These are phyloP conservation scores for Lactarius vividus DNA, from an alignment of 768 basidiomycete species.

Conservation along the genomic window DNA sequence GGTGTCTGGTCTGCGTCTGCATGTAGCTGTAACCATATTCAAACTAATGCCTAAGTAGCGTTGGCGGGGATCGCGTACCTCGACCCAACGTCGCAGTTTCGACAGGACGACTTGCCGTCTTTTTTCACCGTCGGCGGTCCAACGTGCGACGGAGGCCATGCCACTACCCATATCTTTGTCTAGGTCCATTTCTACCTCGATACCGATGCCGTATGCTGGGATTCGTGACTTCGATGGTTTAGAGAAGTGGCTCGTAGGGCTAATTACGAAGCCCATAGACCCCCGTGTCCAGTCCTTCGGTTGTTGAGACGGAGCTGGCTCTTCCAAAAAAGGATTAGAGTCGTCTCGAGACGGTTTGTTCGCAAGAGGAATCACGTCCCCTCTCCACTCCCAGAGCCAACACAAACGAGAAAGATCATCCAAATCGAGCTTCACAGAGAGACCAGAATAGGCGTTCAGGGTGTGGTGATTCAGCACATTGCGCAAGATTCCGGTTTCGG, in stretches of 20 bases:
- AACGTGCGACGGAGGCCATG: conserved; percentile 88
- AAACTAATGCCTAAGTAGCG: not conserved
- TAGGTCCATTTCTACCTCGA: conserved; percentile 83
- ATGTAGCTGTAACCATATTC: conserved; percentile 48
- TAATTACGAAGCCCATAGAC: conserved; percentile 75
- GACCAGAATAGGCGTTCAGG: conserved; percentile 62
- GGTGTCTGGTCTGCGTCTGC: conserved; percentile 44
- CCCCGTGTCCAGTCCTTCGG: conserved; percentile 75
- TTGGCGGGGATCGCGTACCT: conserved; percentile 42
- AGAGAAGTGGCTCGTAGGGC: conserved; percentile 68
- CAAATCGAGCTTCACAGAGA: conserved; percentile 60
- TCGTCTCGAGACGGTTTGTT: conserved; percentile 28
- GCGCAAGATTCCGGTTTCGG: conserved; percentile 71
- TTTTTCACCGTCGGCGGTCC: conserved; percentile 68
- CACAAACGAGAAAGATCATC: conserved; percentile 74
- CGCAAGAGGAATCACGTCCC: conserved; percentile 39
- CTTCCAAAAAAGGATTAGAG: conserved; percentile 32
- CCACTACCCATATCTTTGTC: conserved; percentile 76
- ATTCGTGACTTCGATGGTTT: conserved; percentile 63
- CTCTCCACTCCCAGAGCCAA: conserved; percentile 91
- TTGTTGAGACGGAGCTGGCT: conserved; percentile 31
- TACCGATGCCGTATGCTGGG: conserved; percentile 81
- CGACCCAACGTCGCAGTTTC: conserved; percentile 64
- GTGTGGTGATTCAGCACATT: conserved; percentile 80
- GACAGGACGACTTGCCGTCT: conserved; percentile 55